Base-by-base conservation (phyloP, 2,329 filamentous ascomycete genomes). In the Fusarium sp. region DNA sequence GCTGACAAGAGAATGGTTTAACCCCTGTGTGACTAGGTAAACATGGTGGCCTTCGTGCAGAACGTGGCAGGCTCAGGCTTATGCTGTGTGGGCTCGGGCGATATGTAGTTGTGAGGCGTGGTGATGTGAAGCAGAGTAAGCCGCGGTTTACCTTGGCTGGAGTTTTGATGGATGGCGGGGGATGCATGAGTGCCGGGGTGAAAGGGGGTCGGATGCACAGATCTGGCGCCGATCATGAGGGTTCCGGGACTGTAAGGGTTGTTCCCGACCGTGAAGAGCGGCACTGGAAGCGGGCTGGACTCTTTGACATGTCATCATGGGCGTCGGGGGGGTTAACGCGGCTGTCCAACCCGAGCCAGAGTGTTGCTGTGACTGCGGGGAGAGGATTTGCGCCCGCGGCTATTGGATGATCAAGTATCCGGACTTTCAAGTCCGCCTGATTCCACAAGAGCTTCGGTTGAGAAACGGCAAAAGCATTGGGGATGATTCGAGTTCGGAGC, bases 381-480 rank as follows among this genome's bases (percentile, higher is more conserved):
- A 59, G 58, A 53, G 49, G 33, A 46, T 38, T 62, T 68, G 23
- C 25, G 36, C 27, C 34, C 40, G 44, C 31, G n/a, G 56, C 63
- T 46, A 74, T 74, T 74, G 72, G 72, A 51, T 25, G 46, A 49
- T 55, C 40, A 40, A 44, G 31, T 59, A 58, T 20, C 60, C 72
- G 72, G 72, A 74, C 62, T 74, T 74, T 67, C 50, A 73, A 73
- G 70, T 74, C 72, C 72, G 72, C 10, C 46, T 53, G 62, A 58
- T 69, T 67, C 57, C 46, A 62, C 58, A 62, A 62, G 49, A 42
- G 31, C 40, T 56, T 61, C 55, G 54, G 59, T 61, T 55, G 58
- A 61, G 36, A 44, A 31, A 54, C 31, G 46, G 49, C 23, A 25
- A 38, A 54, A 14, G 36, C 31, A 14, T 44, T 61, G 57, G 16